Percentiles rank a stretch among this genome's conserved stretches.
phyloP scores from a whole-genome alignment of 192 early-diverging fungal species.

The Coemansia sp. region DNA sequence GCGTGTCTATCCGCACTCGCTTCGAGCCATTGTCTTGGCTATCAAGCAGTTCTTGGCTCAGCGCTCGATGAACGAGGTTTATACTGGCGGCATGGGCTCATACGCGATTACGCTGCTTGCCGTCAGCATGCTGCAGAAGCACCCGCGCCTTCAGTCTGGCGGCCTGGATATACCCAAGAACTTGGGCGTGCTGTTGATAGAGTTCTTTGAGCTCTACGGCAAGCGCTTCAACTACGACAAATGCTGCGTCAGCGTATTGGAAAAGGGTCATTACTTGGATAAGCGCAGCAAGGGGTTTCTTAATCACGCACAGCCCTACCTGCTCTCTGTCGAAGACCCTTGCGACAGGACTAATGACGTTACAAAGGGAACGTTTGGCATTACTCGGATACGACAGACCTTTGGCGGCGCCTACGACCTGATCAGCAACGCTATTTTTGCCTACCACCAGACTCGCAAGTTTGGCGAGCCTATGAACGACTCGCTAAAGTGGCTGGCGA shows the following conservation, averaged over 20 bases:
- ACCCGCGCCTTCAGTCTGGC: conserved; percentile 73
- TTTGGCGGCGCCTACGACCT: conserved; percentile 55
- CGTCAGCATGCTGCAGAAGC: conserved; percentile 84
- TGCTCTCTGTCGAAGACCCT: conserved; percentile 63
- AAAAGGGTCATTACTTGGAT: conserved; percentile 61
- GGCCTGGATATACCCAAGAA: conserved; percentile 69
- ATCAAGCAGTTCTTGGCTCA: conserved; percentile 87
- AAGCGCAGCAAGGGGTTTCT: conserved; percentile 30
- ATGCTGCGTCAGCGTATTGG: conserved; percentile 66
- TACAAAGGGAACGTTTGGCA: conserved; percentile 53
- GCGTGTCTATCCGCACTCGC: conserved; percentile 56
- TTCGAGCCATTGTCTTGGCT: conserved; percentile 73
- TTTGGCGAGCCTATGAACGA: conserved; percentile 52
- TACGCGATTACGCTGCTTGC: conserved; percentile 81
- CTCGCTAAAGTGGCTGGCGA: conserved; percentile 15
- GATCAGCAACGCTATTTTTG: conserved; percentile 52
- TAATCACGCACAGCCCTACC: conserved; percentile 35
- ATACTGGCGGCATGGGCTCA: conserved; percentile 84
- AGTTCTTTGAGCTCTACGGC: conserved; percentile 94
- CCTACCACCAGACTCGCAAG: conserved; percentile 55
- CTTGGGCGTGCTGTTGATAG: conserved; percentile 85
- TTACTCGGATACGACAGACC: conserved; percentile 47
- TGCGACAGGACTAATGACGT: conserved; percentile 61
- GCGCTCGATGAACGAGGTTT: conserved; percentile 82
- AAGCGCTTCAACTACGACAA: conserved; percentile 68